Conservation (phyloP, 2,329 filamentous ascomycete species). For the Claviceps maximensis region DNA sequence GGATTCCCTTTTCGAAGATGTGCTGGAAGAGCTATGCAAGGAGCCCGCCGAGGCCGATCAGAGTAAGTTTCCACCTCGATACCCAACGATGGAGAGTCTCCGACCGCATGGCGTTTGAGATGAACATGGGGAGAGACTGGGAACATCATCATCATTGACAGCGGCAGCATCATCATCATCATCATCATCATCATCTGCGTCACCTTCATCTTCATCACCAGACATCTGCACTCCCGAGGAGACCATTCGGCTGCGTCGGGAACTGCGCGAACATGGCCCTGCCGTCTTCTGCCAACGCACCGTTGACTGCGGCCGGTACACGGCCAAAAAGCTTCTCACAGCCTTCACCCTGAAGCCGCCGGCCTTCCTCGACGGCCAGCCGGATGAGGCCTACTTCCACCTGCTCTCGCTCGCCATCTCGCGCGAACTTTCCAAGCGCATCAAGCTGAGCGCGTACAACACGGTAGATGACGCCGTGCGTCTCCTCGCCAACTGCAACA, state of each 20-base stretch:
- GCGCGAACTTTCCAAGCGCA: conserved; percentile 68
- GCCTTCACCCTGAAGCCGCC: conserved; percentile 72
- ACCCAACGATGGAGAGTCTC: too few relatives aligned
- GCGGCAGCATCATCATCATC: neutral
- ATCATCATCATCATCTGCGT: neutral
- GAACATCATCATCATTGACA: neutral
- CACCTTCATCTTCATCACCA: conserved; percentile 12
- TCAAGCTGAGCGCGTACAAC: conserved; percentile 70
- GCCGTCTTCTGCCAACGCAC: conserved; percentile 63
- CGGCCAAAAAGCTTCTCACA: conserved; percentile 71
- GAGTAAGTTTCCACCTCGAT: neutral
- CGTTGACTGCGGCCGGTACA: conserved; percentile 53
- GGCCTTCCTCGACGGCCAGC: conserved; percentile 51
- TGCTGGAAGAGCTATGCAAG: conserved; percentile 43
- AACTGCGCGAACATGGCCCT: conserved; percentile 65
- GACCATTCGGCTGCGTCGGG: conserved; percentile 51
- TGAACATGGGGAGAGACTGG: too few relatives aligned
- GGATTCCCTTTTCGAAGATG: conserved; percentile 50
- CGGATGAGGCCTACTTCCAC: conserved; percentile 60
- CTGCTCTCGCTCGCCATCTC: conserved; percentile 66
- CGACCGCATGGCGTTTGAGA: too few relatives aligned
- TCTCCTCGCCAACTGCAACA: conserved; percentile 59
- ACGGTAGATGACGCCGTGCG: conserved; percentile 75
- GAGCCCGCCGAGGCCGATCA: conserved; percentile 32
- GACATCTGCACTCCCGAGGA: conserved; percentile 55